Conservation (phyloP, 2,329 filamentous ascomycete genomes). For the Tolypocladium capitatum region DNA sequence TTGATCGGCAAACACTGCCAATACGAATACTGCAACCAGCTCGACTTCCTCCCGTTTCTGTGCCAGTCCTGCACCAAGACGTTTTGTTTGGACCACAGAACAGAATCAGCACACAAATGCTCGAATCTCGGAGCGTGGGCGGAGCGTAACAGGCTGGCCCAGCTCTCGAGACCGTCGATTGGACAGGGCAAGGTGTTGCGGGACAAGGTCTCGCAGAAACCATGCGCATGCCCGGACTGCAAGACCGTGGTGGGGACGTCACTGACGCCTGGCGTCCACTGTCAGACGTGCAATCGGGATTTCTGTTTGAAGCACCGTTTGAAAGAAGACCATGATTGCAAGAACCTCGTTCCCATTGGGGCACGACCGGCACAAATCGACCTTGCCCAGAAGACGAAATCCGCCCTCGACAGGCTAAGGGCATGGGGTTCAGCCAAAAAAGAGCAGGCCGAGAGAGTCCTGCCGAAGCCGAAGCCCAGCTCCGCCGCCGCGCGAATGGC, state of each 20-base stretch:
- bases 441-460: conserved; percentile 41
- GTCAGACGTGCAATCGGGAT: conserved; percentile 53
- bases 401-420: conserved; percentile 64
- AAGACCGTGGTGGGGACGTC: conserved; percentile 60
- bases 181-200: conserved; percentile 41
- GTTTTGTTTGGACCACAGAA: conserved; percentile 89
- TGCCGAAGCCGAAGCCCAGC: conserved; percentile 51
- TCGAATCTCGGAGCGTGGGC: conserved; percentile 49
- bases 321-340: conserved; percentile 73
- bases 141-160: conserved; percentile 38
- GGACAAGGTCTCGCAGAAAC: conserved; percentile 46
- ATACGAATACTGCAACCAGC: conserved; percentile 78
- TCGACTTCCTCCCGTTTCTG: conserved; percentile 90
- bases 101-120: conserved; percentile 67
- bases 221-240: conserved; percentile 53
- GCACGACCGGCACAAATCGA: conserved; percentile 31
- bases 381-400: conserved; percentile 50
- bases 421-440: conserved; percentile 70
- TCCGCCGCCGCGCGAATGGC: conserved; percentile 50
- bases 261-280: conserved; percentile 56
- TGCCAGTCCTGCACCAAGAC: conserved; percentile 79
- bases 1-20: conserved; percentile 87
- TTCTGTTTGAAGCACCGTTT: conserved; percentile 72
- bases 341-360: conserved; percentile 51
- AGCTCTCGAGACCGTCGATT: conserved; percentile 38